Evolutionary conservation across 306 rosid genomes (phyloP).

Genomic region (Vigna angularis): DNA sequence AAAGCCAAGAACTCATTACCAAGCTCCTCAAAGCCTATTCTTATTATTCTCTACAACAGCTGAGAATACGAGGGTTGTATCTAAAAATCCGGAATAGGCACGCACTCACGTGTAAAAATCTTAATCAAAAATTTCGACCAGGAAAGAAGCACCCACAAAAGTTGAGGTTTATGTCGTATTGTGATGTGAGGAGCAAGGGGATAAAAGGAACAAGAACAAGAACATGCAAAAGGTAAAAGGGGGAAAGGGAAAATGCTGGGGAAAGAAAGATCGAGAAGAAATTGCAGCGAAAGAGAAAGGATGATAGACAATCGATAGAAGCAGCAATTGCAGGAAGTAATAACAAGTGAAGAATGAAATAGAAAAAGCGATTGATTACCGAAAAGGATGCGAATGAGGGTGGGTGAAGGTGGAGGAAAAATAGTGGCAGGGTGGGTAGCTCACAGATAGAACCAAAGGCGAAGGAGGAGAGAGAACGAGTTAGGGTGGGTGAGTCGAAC

Average conservation of each 20-base stretch:
- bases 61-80: background rate
- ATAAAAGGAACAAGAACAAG: background rate
- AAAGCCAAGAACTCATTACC: slow-evolving; percentile 11
- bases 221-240: slow-evolving; percentile 11
- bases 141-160: background rate
- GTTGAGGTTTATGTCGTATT: background rate
- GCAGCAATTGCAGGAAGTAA: background rate
- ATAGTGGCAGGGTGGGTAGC: slow-evolving; percentile 32
- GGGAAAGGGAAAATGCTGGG: slow-evolving; percentile 27
- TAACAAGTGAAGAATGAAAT: background rate
- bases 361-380: slow-evolving; percentile 26
- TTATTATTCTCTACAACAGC: background rate
- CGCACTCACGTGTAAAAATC: background rate
- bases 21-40: slow-evolving; percentile 4
- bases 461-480: slow-evolving; percentile 22
- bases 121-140: background rate
- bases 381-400: slow-evolving; percentile 26
- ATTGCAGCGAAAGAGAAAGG: background rate
- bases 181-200: background rate
- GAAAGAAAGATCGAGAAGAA: slow-evolving; percentile 21
- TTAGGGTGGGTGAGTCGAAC: slow-evolving; percentile 47
- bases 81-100: background rate
- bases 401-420: background rate
- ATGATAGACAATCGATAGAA: background rate
- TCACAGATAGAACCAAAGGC: slow-evolving; percentile 27